Evolutionary conservation across 2,329 filamentous ascomycete species (phyloP).

Genomic region (Blastomyces parvus): DNA sequence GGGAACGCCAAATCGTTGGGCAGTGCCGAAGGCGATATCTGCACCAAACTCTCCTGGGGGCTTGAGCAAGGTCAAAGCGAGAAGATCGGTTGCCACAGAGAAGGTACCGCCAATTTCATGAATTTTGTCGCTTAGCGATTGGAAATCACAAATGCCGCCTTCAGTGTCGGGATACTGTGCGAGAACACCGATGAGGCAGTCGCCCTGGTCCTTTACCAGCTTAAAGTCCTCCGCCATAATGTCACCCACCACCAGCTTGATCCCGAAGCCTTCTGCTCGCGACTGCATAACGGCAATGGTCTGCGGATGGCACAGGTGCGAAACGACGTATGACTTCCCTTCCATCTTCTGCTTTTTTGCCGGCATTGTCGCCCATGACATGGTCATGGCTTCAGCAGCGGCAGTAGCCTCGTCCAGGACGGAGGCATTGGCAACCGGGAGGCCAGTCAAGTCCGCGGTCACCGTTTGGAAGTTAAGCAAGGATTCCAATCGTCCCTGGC

Average conservation of each 20-base stretch:
- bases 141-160: conserved; percentile 69
- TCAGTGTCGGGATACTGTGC: conserved; percentile 93
- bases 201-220: conserved; percentile 61
- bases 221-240: conserved; percentile 56
- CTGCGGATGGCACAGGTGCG: conserved; percentile 71
- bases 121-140: conserved; percentile 61
- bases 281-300: conserved; percentile 76
- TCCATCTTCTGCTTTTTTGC: conserved; percentile 60
- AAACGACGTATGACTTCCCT: conserved; percentile 77
- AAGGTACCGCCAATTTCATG: conserved; percentile 71
- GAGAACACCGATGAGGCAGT: conserved; percentile 77
- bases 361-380: conserved; percentile 71
- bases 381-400: conserved; percentile 89
- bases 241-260: conserved; percentile 65
- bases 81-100: conserved; percentile 78
- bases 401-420: conserved; percentile 86
- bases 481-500: conserved; percentile 84
- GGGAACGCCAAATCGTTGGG: conserved; percentile 84
- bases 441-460: conserved; percentile 74
- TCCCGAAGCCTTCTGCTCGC: conserved; percentile 83
- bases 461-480: conserved; percentile 93
- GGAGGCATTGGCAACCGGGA: conserved; percentile 84
- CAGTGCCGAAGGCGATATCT: conserved; percentile 87
- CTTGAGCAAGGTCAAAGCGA: conserved; percentile 77
- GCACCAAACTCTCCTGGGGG: conserved; percentile 91